phyloP scores from a whole-genome alignment of 257 asterid species.

The Haberlea rhodopensis region DNA sequence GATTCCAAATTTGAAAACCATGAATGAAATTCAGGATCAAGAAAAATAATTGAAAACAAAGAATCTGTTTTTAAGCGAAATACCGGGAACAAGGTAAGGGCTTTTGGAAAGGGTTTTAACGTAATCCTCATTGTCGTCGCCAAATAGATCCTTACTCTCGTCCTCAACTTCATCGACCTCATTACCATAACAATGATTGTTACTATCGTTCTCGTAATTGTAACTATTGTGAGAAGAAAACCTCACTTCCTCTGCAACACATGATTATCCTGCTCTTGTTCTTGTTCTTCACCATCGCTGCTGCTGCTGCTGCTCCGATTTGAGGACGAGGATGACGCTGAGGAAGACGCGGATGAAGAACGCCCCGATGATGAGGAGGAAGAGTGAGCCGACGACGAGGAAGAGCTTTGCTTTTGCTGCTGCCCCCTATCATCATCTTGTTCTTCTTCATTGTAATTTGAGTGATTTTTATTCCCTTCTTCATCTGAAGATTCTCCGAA shows the following conservation, averaged over 20 bases:
- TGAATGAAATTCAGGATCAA: not conserved
- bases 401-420: conserved; percentile 38
- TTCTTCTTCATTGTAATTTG: conserved; percentile 34
- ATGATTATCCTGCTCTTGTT: conserved; percentile 43
- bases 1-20: not conserved
- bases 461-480: conserved; percentile 41
- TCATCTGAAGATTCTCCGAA: conserved; percentile 55
- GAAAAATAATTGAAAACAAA: not conserved
- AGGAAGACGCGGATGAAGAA: conserved; percentile 55
- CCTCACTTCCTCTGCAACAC: conserved; percentile 71
- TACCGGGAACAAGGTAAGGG: conserved; percentile 78
- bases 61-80: not conserved
- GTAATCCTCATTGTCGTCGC: conserved; percentile 85
- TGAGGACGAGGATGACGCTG: conserved; percentile 54
- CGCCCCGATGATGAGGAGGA: conserved; percentile 49
- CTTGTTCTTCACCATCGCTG: conserved; percentile 25
- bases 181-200: conserved; percentile 32
- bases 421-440: conserved; percentile 36
- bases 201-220: conserved; percentile 18
- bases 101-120: conserved; percentile 62
- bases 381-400: conserved; percentile 49
- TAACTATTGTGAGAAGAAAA: conserved; percentile 28
- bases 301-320: conserved; percentile 47
- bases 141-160: conserved; percentile 84
- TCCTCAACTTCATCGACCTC: conserved; percentile 35